These are phyloP conservation scores for Aspergillus alliaceus DNA, from an alignment of 2,329 filamentous ascomycete genomes.

Conservation along the genomic window DNA sequence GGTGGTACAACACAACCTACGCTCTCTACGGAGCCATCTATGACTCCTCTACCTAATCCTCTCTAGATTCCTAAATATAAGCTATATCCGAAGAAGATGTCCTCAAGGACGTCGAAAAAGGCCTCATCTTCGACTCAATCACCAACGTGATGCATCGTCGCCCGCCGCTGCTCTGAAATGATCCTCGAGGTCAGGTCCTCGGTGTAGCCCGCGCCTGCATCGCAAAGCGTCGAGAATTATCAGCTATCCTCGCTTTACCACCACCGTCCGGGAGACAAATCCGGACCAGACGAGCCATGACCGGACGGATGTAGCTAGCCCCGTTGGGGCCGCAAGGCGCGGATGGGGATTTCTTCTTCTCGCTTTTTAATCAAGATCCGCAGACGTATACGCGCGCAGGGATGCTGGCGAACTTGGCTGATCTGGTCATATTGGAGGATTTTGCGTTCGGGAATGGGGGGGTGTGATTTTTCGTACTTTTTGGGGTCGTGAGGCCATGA, in stretches of 20 bases:
- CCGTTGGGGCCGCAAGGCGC: neutral
- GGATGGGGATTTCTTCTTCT: slow-evolving; percentile 18
- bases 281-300: neutral
- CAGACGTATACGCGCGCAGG: slow-evolving; percentile 19
- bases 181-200: slow-evolving; percentile 29
- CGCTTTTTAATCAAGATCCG: slow-evolving; percentile 18
- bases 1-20: slow-evolving; percentile 37
- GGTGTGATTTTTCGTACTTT: slow-evolving; percentile 17
- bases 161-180: slow-evolving; percentile 32
- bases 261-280: neutral
- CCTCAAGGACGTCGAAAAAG: slow-evolving; percentile 30
- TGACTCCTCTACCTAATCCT: slow-evolving; percentile 33
- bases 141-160: slow-evolving; percentile 30
- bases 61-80: slow-evolving; percentile 16
- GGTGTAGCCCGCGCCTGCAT: slow-evolving; percentile 23
- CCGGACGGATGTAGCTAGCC: neutral
- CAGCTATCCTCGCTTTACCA: neutral
- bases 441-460: slow-evolving; percentile 24
- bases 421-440: slow-evolving; percentile 23
- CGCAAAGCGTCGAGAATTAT: slow-evolving; percentile 4
- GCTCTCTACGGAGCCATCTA: slow-evolving; percentile 33
- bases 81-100: slow-evolving; percentile 23
- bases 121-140: slow-evolving; percentile 32
- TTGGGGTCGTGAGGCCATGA: neutral
- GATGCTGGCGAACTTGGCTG: slow-evolving; percentile 24